Evolutionary conservation across 1,284 basidiomycete genomes (phyloP), one percentile per base, ranked within the genome.

Genomic region (Porogramme epimiltina): DNA sequence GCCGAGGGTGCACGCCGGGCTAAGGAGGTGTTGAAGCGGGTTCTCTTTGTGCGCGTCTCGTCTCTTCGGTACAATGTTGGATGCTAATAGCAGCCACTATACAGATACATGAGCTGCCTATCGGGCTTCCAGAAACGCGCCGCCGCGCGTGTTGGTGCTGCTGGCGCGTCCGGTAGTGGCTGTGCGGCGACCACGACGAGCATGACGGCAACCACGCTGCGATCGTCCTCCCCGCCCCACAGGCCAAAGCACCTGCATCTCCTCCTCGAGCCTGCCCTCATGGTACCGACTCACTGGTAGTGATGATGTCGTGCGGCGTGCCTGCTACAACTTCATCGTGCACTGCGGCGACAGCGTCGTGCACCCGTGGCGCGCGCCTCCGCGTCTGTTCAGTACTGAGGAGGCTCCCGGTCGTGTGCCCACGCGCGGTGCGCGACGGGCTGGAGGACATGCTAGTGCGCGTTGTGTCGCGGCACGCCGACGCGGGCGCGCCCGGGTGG

Each of bases 111-210:
- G 28, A 31, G 25, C 45, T 37, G 15, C 10, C 25, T 16, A 47
- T 47, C 45, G 37, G 45, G 13, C 36, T 47, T 13, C 36, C 45
- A 11, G 36, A 47, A 23, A 6, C 18, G 15, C 36, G 34, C 42
- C 11, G 16, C 11, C 25, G 44, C n/a, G 15, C 28, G 28, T 45
- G 45, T 25, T 34, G 26, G 20, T 45, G 44, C 44, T 45, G 44
- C 34, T 45, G 44, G 44, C 44, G 34, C 34, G 34, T 45, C 33
- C 34, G 44, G 8, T 24, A 24, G 3, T 45, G 45, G 45, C 18
- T 47, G 25, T 15, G 28, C 28, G 28, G 28, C 28, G 28, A 31
- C 28, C 28, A 15, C 28, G 28, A 31, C 8, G 15, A 31, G 28
- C 28, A 37, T 18, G 26, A 16, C 34, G 37, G 34, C 23, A 24